Evolutionary conservation across 805 yeast genomes (phyloP), one percentile per base, ranked within the genome.

Genomic region (Starmerella apicola): DNA sequence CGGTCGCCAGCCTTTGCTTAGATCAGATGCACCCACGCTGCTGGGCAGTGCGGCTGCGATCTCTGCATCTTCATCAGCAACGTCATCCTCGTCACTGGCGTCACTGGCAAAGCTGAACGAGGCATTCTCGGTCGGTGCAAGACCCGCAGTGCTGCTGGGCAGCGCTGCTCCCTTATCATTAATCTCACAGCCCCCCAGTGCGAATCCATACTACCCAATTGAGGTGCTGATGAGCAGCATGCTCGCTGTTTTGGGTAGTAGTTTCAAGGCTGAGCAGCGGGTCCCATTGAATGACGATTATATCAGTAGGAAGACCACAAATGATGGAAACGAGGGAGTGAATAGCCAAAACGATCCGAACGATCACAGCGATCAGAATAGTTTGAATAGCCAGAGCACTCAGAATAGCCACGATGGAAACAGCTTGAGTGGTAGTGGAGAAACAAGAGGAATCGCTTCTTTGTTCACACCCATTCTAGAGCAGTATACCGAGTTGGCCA

Each of bases 71-170:
- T 33, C 15, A 5, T 21, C 21, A n/a, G 32, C 17, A 20, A 6
- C n/a, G 26, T n/a, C 17, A 7, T 15, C 31, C 36, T n/a, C n/a
- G n/a, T n/a, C n/a, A n/a, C n/a, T 4, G 18, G 17, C 30, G 15
- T 27, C n/a, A 12, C 17, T 15, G 7, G 44, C 36, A 3, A 37
- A 37, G 23, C 20, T 36, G 13, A 25, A 37, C 15, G 51, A 47
- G 23, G 23, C 43, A 0, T 51, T 46, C 36, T 50, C 41, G 21
- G 37, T 51, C 4, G 54, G 55, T 12, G 45, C 52, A 4, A 41
- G 55, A 26, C 49, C 52, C 10, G 22, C 54, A 1, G 42, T 46
- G 15, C 40, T 51, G 8, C 27, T 34, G 4, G 31, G 34, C n/a
- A n/a, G 32, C 3, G 39, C 40, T 2, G 37, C 44, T 23, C 32